phyloP scores from a whole-genome alignment of 495 filamentous ascomycete species.

The Daldinia concentrica region DNA sequence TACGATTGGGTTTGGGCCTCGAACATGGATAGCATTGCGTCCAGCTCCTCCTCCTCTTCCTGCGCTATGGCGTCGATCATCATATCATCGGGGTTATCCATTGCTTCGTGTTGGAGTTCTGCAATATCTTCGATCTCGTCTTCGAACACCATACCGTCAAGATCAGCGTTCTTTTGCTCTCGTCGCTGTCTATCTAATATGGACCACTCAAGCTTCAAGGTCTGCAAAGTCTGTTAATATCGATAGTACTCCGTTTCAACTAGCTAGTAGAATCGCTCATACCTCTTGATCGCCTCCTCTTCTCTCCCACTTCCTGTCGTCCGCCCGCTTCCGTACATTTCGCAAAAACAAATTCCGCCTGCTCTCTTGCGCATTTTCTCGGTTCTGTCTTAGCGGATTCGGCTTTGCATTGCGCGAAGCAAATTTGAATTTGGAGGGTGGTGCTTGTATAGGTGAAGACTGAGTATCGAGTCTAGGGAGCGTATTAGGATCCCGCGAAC shows the following conservation, averaged over 20 bases:
- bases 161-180: slow-evolving; percentile 58
- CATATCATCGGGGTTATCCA: slow-evolving; percentile 53
- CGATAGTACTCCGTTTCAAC: background rate
- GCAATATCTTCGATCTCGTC: slow-evolving; percentile 58
- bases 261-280: slow-evolving; percentile 23
- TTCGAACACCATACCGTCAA: slow-evolving; percentile 58
- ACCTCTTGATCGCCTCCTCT: slow-evolving; percentile 83
- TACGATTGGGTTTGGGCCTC: slow-evolving; percentile 19
- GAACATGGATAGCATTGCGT: slow-evolving; percentile 62
- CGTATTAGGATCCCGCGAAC: slow-evolving; percentile 39
- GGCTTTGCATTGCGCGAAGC: slow-evolving; percentile 44
- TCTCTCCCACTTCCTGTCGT: slow-evolving; percentile 70
- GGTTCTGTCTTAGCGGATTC: slow-evolving; percentile 52
- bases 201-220: slow-evolving; percentile 59
- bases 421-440: slow-evolving; percentile 45
- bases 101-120: slow-evolving; percentile 47
- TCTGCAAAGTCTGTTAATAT: slow-evolving; percentile 48
- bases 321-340: slow-evolving; percentile 75
- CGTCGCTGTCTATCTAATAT: slow-evolving; percentile 52
- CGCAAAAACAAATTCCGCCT: slow-evolving; percentile 75
- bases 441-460: slow-evolving; percentile 48
- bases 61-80: slow-evolving; percentile 58
- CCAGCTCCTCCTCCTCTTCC: slow-evolving; percentile 66
- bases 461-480: slow-evolving; percentile 44
- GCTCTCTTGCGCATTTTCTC: slow-evolving; percentile 61